These are phyloP conservation scores for Comarum palustre DNA, from an alignment of 306 rosid genomes.

Conservation along the genomic window DNA sequence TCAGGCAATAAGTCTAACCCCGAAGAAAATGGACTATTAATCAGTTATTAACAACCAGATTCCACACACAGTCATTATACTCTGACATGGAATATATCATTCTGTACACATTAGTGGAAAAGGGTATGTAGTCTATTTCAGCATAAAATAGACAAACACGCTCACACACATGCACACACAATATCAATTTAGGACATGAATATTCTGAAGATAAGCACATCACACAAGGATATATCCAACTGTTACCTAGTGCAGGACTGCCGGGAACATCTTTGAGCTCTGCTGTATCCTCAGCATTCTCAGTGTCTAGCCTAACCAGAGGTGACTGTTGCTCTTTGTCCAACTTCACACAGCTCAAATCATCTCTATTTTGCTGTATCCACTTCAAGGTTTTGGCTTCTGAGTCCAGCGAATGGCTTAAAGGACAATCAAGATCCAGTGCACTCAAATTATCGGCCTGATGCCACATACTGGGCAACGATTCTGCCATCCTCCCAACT, in stretches of 20 bases:
- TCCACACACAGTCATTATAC: constrained; percentile 11
- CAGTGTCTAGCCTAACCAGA: constrained; percentile 25
- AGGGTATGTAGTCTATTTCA: not conserved
- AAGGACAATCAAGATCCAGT: constrained; percentile 30
- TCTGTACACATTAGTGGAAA: not conserved
- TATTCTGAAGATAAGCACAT: constrained; percentile 10
- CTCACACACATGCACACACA: not conserved
- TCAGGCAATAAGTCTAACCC: constrained; percentile 14
- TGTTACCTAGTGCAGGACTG: constrained; percentile 54
- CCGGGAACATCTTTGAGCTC: constrained; percentile 35
- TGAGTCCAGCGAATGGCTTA: constrained; percentile 63
- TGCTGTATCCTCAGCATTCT: constrained; percentile 34
- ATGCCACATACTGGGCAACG: constrained; percentile 62
- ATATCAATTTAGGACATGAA: not conserved
- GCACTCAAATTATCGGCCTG: constrained; percentile 22
- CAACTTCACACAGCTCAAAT: constrained; percentile 27
- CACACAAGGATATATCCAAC: constrained; percentile 13
- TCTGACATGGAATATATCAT: constrained; percentile 15
- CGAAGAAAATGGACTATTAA: constrained; percentile 9
- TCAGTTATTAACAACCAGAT: constrained; percentile 15
- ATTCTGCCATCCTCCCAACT: constrained; percentile 40
- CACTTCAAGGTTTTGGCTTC: constrained; percentile 32
- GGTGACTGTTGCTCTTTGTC: constrained; percentile 38
- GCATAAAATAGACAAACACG: not conserved
- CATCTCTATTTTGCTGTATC: constrained; percentile 36